Base-by-base conservation (phyloP, 495 filamentous ascomycete genomes). In the Podospora pseudopauciseta region DNA sequence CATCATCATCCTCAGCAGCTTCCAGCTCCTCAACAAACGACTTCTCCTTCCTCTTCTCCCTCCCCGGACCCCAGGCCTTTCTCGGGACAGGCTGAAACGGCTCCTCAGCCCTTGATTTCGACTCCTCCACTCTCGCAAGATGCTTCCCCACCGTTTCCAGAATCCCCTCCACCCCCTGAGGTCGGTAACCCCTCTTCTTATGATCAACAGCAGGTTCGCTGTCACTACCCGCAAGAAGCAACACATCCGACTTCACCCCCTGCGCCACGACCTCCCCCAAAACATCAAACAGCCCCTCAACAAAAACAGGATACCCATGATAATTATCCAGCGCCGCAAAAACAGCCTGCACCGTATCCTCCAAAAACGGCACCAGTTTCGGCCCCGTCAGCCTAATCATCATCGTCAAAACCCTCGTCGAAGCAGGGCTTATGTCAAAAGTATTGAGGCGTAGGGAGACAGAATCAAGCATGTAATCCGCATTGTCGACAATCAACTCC, bases 401-500 rank as follows among this genome's bases (percentile, higher is more conserved):
- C 93, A 99, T 97, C 11, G 91, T 84, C 16, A 99, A 81, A 0
- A 98, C 96, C 71, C 92, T 90, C 18, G 94, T 93, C 11, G 93
- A 92, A 66, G 96, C 90, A 2, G 94, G 94, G 0, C 92, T 94
- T 65, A 97, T 87, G 64, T 97, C 92, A 72, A 96, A 92, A 0
- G 88, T 92, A 70, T 96, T 97, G 30, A 99, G 83, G 67, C 94
- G 92, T 26, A 97, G 80, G 0, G 91, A 91, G 5, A 98, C 88
- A 0, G 94, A 91, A 74, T 97, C 98, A 60, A 97, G 89, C 79
- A 99, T 89, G 76, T 99, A 99, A 77, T 99, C 95, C 27, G 91
- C 93, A 70, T 99, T 99, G 34, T 92, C 89, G 60, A 97, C 85
- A 59, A 99, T 88, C 68, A 99, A 81, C 13, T 92, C 87, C 39